Percentiles rank a stretch among this genome's conserved stretches.
These are phyloP conservation scores for Fusarium keratoplasticum DNA, from an alignment of 2,329 filamentous ascomycete genomes.

Conservation along the genomic window DNA sequence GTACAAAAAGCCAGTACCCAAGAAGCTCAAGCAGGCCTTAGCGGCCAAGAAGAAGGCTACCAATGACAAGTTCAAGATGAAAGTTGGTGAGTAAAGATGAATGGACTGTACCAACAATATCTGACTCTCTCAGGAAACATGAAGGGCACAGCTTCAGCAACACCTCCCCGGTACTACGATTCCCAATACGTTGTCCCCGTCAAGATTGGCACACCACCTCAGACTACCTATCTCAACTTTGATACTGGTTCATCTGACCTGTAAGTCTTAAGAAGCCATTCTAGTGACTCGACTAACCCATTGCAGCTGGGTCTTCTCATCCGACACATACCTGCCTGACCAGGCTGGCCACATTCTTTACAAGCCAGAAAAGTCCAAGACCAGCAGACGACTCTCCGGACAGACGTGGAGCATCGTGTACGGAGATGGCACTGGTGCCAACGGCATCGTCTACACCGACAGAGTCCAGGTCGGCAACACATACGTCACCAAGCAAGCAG, in stretches of 20 bases:
- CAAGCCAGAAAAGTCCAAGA: slow-evolving; percentile 57
- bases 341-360: slow-evolving; percentile 68
- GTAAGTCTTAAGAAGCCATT: slow-evolving; percentile 37
- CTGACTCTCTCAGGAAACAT: slow-evolving; percentile 10
- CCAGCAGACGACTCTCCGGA: slow-evolving; percentile 54
- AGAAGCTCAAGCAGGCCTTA: slow-evolving; percentile 40
- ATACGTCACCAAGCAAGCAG: slow-evolving; percentile 69
- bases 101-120: background rate
- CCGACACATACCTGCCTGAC: slow-evolving; percentile 60
- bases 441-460: slow-evolving; percentile 74
- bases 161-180: slow-evolving; percentile 56
- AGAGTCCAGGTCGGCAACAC: slow-evolving; percentile 71
- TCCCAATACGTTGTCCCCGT: slow-evolving; percentile 72
- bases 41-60: slow-evolving; percentile 25
- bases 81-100: slow-evolving; percentile 32
- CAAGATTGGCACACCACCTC: slow-evolving; percentile 66
- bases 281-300: slow-evolving; percentile 26
- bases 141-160: slow-evolving; percentile 42
- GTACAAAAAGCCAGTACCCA: slow-evolving; percentile 49
- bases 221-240: slow-evolving; percentile 74
- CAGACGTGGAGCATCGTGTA: slow-evolving; percentile 71
- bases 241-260: slow-evolving; percentile 72
- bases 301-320: slow-evolving; percentile 76
- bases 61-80: slow-evolving; percentile 35
- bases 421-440: slow-evolving; percentile 72